Base-by-base conservation (phyloP, 1,139 yeast genomes). In the Suzukiozyma palmioleophila region DNA sequence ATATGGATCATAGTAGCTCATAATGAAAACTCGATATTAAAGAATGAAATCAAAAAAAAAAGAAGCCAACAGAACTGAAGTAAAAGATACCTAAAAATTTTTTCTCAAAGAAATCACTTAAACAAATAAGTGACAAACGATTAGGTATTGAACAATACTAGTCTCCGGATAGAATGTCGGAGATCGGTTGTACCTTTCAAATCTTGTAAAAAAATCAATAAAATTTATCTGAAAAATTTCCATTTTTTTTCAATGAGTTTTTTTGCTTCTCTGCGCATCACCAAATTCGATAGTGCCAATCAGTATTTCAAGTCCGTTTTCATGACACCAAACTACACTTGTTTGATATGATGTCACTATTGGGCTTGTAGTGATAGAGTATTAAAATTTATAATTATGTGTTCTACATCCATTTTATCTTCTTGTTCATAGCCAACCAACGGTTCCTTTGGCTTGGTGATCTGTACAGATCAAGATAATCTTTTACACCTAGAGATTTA, bases 1-100 rank as follows among this genome's bases (percentile, higher is more conserved):
- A 51, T 64, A 70, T 22, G 72, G 72, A 42, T 69, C 72, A 54
- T 66, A 69, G 56, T 67, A 70, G 36, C 75, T 60, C 77, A 71
- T 71, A 40, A 15, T 50, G 39, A 18, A 32, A 33, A 16, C 8
- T 33, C 21, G 22, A 5, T 18, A 7, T 5, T 12, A 33, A 33
- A 14, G 30, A 33, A 25, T 26, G 36, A 15, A 33, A 33, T 33
- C 16, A 33, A 33, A 33, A n/a, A n/a, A n/a, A n/a, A 18, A 18
- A 18, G 7, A 18, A 18, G 22, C 22, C 22, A 18, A 7, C 7
- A 5, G 22, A 18, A 18, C 22, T 28, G 32, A 28, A 28, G 13
- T 11, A 9, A 10, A 15, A 13, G n/a, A 14, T 30, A 14, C 13
- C n/a, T 16, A 14, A 8, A 30, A 18, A 10, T 14, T 16, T 16